Evolutionary conservation across 2,329 filamentous ascomycete genomes (phyloP).

Genomic region (Xylaria sp.): DNA sequence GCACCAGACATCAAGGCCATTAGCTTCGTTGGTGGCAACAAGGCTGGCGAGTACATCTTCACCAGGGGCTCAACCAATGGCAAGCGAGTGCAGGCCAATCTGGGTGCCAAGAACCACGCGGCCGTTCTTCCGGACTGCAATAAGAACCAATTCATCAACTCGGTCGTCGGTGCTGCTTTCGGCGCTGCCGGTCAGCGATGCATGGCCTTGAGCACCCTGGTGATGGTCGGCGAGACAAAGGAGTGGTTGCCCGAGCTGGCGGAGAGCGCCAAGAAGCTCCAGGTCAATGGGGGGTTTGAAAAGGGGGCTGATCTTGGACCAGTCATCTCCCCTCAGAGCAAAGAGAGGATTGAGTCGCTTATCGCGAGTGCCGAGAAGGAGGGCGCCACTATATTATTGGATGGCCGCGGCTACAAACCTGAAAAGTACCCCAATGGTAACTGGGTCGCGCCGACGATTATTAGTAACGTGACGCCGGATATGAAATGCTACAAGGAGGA

Average conservation of each 20-base stretch:
- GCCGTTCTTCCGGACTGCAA: slow-evolving; percentile 87
- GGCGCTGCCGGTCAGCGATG: slow-evolving; percentile 87
- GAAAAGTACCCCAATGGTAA: slow-evolving; percentile 86
- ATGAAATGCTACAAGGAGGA: slow-evolving; percentile 90
- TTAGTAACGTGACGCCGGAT: slow-evolving; percentile 79
- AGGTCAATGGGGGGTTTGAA: slow-evolving; percentile 85
- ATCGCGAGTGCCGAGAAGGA: slow-evolving; percentile 83
- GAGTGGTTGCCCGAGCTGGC: slow-evolving; percentile 83
- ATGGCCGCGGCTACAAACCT: slow-evolving; percentile 79
- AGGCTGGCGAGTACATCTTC: slow-evolving; percentile 90
- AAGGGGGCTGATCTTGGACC: slow-evolving; percentile 82
- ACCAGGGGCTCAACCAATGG: slow-evolving; percentile 81
- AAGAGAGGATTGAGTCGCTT: slow-evolving; percentile 79
- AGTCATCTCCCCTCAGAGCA: slow-evolving; percentile 82
- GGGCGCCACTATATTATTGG: slow-evolving; percentile 83
- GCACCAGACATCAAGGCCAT: slow-evolving; percentile 87
- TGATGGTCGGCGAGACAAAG: slow-evolving; percentile 87
- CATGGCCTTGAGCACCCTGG: slow-evolving; percentile 86
- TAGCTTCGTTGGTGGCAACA: slow-evolving; percentile 87
- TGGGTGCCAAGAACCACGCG: slow-evolving; percentile 90
- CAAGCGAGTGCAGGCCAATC: slow-evolving; percentile 88
- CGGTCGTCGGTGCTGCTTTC: slow-evolving; percentile 84
- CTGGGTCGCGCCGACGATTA: slow-evolving; percentile 86
- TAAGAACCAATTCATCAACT: slow-evolving; percentile 89
- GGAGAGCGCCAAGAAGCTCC: slow-evolving; percentile 77